Conservation (phyloP, 2,329 filamentous ascomycete species). For the Verticillium albo-atrum region DNA sequence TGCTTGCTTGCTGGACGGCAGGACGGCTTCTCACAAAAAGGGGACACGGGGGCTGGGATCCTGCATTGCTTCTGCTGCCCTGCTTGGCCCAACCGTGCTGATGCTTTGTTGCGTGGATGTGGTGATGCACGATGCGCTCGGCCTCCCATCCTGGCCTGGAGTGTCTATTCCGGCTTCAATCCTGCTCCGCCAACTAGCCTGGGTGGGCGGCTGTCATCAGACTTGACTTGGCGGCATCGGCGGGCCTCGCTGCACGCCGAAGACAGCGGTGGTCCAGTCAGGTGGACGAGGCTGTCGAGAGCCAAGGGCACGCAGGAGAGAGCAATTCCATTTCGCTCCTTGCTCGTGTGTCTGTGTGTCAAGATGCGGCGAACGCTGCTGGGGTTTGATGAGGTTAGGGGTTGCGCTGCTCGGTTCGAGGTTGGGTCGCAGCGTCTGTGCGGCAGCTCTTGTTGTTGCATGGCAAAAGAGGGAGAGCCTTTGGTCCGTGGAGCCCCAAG, state of each 20-base stretch:
- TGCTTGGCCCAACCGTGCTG: neutral
- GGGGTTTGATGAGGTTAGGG: neutral
- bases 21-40: neutral
- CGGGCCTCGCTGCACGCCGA: neutral
- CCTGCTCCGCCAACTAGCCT: neutral
- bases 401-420: neutral
- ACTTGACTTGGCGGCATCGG: neutral
- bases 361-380: neutral
- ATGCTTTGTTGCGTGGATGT: neutral
- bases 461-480: neutral
- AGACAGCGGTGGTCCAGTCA: neutral
- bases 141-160: neutral
- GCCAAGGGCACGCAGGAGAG: neutral
- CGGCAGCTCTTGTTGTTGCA: neutral
- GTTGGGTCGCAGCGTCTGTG: neutral
- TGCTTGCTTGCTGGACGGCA: neutral
- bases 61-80: neutral
- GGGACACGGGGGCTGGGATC: neutral
- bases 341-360: neutral
- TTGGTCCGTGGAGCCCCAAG: neutral
- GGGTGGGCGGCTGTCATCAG: neutral
- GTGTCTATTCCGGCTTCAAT: neutral
- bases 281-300: neutral
- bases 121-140: neutral
- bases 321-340: neutral